A percentile compares a stretch with the other conserved stretches of the same genome.
phyloP scores from a whole-genome alignment of 2,329 filamentous ascomycete genomes.

The Diaporthe sp. region DNA sequence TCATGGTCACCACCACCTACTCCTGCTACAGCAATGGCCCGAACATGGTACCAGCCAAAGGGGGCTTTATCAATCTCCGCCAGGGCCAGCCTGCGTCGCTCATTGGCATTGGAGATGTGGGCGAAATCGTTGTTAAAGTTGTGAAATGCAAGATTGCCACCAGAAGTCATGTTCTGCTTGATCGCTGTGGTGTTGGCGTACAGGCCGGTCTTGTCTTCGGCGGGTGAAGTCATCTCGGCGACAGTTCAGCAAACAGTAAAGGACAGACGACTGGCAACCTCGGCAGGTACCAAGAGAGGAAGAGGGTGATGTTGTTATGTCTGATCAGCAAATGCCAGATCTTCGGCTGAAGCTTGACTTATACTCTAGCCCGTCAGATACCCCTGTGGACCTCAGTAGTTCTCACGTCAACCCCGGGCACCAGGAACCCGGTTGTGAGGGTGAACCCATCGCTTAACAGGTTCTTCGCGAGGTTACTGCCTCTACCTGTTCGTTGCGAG shows the following conservation, averaged over 20 bases:
- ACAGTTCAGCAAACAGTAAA: neutral
- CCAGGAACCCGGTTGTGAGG: neutral
- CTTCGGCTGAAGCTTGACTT: constrained; percentile 22
- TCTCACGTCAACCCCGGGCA: neutral
- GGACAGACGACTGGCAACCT: neutral
- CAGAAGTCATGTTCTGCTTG: constrained; percentile 62
- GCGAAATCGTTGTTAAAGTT: constrained; percentile 83
- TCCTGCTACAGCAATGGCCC: constrained; percentile 82
- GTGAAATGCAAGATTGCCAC: constrained; percentile 79
- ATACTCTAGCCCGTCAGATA: neutral
- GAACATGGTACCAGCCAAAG: constrained; percentile 88
- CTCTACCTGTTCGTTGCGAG: neutral
- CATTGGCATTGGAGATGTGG: constrained; percentile 78
- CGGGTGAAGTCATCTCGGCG: neutral
- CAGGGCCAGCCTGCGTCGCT: constrained; percentile 83
- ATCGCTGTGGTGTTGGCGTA: neutral
- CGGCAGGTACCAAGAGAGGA: neutral
- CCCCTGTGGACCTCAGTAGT: neutral
- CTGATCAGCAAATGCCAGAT: neutral
- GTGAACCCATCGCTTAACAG: neutral
- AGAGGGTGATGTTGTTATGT: neutral
- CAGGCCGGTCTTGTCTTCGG: neutral
- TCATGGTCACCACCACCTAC: constrained; percentile 55
- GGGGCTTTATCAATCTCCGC: constrained; percentile 86
- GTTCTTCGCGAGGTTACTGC: neutral